Base-by-base conservation (phyloP, 202 grass and related monocot species). In the Carex arenaria region DNA sequence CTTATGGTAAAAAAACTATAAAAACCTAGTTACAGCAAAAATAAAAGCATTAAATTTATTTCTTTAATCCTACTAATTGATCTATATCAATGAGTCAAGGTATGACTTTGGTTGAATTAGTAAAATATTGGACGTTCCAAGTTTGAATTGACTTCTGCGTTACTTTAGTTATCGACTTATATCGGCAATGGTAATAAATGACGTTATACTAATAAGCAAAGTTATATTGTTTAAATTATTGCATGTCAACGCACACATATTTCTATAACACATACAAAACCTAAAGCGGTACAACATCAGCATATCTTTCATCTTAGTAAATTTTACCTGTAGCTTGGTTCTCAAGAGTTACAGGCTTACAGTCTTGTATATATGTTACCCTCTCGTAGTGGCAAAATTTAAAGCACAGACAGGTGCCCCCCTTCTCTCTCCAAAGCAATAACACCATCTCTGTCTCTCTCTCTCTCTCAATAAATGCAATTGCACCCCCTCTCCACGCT, bases 401-500 rank as follows among this genome's bases (percentile, higher is more conserved):
- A 86, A 89, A 73, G 63, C 72, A 80, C 9, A 89, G 65, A 85
- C 65, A 84, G 54, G 57, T 74, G 63, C 31, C 55, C 59, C n/a
- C 31, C 26, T 38, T 83, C n/a, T 61, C 66, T 83, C 80, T 78
- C 73, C 20, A 81, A 78, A 82, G 83, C 83, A 85, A 83, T 87
- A 76, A 83, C 85, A 83, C 70, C 85, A 87, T 69, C 81, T 87
- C 80, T 88, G 28, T 74, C 40, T 87, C 80, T 85, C 89, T 40
- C 38, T 67, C 53, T 78, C 57, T 87, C 85, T 87, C 94, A 87
- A 92, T 97, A 97, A 97, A 97, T 97, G 89, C 86, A 85, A 97
- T 94, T 90, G 94, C 91, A 94, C 89, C 94, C 73, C 84, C 91
- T 86, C 91, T 91, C 88, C 90, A 93, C 89, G 84, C 87, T 73